Base-by-base conservation (phyloP, 208 protist genomes). In the Endotrypanum monterogeii region DNA sequence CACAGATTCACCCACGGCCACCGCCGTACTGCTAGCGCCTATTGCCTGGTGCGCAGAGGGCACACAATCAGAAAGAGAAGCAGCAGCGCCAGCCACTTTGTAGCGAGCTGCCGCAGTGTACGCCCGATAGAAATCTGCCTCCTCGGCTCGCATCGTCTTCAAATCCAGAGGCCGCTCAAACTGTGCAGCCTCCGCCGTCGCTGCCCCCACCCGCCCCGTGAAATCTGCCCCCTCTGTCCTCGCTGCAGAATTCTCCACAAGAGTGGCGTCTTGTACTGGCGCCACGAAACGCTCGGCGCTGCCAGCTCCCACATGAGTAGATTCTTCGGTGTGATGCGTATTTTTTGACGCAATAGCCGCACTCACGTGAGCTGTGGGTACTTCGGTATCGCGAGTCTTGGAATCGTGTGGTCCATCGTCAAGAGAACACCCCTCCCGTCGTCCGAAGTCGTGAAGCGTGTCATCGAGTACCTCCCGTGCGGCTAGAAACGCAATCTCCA, bases 401-500 rank as follows among this genome's bases (percentile, higher is more conserved):
- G 3, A 3, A 37, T 71, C 58, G 37, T 65, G 35, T n/a, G 56
- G 37, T 46, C 35, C 28, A 14, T 48, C 60, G 58, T 18, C 66
- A 62, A 32, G 39, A 23, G 3, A 28, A 16, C 44, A 11, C 4
- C 32, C 66, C 50, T 86, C 74, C 41, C 52, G 48, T 9, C 83
- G 78, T 32, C 76, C 80, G 62, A 88, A 88, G 57, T 75, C 41
- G 28, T 66, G 71, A 23, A 92, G 74, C 8, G 66, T 61, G 62
- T 90, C 80, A 35, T 92, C 92, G 18, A 78, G 67, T 23, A 97
- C 90, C 73, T 94, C 92, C 2, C 89, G 80, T 14, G 89, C 83
- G 18, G 90, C 93, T 32, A 90, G 74, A 56, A 95, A 85, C 5
- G 90, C 93, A 8, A 95, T 67, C 74, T 97, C 93, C 57, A 97